Evolutionary conservation across 169 alveolate genomes (phyloP), one percentile per base, ranked within the genome.

Genomic region (Babesia ovata): DNA sequence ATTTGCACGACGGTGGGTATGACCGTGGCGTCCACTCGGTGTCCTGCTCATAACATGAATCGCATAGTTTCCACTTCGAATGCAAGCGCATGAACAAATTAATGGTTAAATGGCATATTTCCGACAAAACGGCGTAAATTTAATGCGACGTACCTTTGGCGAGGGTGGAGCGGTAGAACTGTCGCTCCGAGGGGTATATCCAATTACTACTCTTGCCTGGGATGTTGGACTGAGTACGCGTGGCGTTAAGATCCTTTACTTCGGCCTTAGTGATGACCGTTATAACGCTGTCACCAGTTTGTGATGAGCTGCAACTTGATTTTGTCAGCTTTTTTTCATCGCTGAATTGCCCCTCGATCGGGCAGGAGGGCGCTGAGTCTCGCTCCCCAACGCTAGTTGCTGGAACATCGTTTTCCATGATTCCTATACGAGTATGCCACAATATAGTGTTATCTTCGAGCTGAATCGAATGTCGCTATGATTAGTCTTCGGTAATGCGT

Each of bases 131-230:
- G 10, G 39, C 39, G 39, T 24, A 6, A 33, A 33, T 33, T 33
- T 6, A 33, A 33, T 6, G 39, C 6, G 39, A 48, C 79, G 10
- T 60, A 79, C 93, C 93, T 66, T 89, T 89, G 58, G 70, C 85
- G 19, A 71, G 70, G 6, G 92, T 85, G 24, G 93, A 82, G 6
- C 78, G 73, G 72, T 85, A 89, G 60, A 89, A 89, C 70, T 89
- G 93, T 12, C 84, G 82, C 49, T 83, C 75, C 13, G 93, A 89
- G n/a, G 93, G 93, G 70, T 89, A 89, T 21, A 79, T 72, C 93
- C 93, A 89, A n/a, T 50, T 78, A 61, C 87, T 28, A 21, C 56
- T 73, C 36, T 61, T 74, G 24, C 88, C 81, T 12, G 93, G 93
- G 21, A 89, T 89, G 48, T 79, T 66, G 17, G 93, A 89, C 63